Conservation (phyloP, 1,284 basidiomycete genomes). For the Pascua guehoae region DNA sequence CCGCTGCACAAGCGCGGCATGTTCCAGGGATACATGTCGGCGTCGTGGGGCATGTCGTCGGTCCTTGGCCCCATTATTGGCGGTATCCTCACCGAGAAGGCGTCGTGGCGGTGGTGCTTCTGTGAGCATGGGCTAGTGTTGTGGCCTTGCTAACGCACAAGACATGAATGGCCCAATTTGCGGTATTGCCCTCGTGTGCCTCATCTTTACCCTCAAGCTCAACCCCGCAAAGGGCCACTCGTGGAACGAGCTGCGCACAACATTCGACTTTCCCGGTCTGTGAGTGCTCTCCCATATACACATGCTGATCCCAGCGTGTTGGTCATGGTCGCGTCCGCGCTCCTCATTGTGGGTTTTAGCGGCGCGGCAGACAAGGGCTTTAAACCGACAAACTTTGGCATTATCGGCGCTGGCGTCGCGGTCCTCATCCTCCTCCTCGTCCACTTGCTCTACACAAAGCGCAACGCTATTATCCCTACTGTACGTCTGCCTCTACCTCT, state of each 20-base stretch:
- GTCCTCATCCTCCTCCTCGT: slow-evolving; percentile 73
- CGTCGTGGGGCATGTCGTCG: slow-evolving; percentile 47
- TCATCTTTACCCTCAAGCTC: slow-evolving; percentile 78
- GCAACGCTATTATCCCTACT: slow-evolving; percentile 68
- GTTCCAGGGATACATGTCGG: slow-evolving; percentile 47
- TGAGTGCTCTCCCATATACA: neutral
- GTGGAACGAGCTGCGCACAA: slow-evolving; percentile 21
- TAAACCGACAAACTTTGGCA: slow-evolving; percentile 60
- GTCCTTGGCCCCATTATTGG: slow-evolving; percentile 51
- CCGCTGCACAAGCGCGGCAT: slow-evolving; percentile 45
- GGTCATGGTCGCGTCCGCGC: slow-evolving; percentile 67
- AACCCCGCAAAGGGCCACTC: slow-evolving; percentile 51
- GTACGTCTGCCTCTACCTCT: slow-evolving; percentile 3
- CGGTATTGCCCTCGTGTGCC: slow-evolving; percentile 59
- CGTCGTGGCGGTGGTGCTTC: slow-evolving; percentile 27
- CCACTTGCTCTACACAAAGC: slow-evolving; percentile 66
- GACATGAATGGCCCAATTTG: slow-evolving; percentile 43
- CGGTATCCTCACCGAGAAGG: slow-evolving; percentile 32
- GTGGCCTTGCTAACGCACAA: too few relatives aligned
- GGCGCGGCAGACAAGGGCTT: slow-evolving; percentile 32
- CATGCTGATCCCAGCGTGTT: slow-evolving; percentile 43
- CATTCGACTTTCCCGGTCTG: slow-evolving; percentile 44
- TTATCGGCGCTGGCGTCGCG: slow-evolving; percentile 69
- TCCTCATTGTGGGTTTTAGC: slow-evolving; percentile 68
- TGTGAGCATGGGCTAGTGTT: neutral